Conservation (phyloP, 805 yeast species). For the Wickerhamiella parazyma region DNA sequence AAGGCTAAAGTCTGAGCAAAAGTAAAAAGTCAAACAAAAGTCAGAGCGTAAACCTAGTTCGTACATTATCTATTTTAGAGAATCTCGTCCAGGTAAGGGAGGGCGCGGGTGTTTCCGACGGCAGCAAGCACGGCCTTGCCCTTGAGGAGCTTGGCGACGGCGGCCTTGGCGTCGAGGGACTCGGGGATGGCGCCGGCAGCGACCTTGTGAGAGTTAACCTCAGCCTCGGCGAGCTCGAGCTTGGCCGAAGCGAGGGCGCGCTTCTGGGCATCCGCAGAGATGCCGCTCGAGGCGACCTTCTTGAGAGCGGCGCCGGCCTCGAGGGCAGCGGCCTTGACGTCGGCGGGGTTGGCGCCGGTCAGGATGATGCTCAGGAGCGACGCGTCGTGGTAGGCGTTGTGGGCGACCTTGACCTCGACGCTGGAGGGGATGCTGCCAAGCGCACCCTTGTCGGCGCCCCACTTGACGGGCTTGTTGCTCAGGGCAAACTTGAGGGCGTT, state of each 20-base stretch:
- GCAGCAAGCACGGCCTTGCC: conserved; percentile 72
- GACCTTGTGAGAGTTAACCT: conserved; percentile 27
- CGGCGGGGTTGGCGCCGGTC: conserved; percentile 42
- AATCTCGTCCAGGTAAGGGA: conserved; percentile 85
- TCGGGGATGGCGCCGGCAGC: conserved; percentile 33
- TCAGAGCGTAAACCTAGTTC: neutral
- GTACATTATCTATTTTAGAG: conserved; percentile 27
- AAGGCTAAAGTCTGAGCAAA: neutral
- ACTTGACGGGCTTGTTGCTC: conserved; percentile 39
- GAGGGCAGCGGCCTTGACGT: conserved; percentile 48
- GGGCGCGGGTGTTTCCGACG: conserved; percentile 71
- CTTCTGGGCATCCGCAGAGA: conserved; percentile 29
- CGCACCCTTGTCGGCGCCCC: conserved; percentile 39
- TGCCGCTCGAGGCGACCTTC: conserved; percentile 20
- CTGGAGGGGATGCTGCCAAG: conserved; percentile 34
- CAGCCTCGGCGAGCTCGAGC: conserved; percentile 41
- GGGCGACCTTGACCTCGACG: conserved; percentile 35
- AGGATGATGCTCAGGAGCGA: conserved; percentile 66
- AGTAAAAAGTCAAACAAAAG: neutral
- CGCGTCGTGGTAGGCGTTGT: conserved; percentile 60
- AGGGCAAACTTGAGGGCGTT: conserved; percentile 60
- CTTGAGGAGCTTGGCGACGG: conserved; percentile 25
- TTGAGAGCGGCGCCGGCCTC: conserved; percentile 22
- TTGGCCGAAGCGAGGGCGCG: conserved; percentile 43
- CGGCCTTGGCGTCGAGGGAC: conserved; percentile 25